These are phyloP conservation scores for Telfairia occidentalis DNA, from an alignment of 331 rosid species.

Conservation along the genomic window DNA sequence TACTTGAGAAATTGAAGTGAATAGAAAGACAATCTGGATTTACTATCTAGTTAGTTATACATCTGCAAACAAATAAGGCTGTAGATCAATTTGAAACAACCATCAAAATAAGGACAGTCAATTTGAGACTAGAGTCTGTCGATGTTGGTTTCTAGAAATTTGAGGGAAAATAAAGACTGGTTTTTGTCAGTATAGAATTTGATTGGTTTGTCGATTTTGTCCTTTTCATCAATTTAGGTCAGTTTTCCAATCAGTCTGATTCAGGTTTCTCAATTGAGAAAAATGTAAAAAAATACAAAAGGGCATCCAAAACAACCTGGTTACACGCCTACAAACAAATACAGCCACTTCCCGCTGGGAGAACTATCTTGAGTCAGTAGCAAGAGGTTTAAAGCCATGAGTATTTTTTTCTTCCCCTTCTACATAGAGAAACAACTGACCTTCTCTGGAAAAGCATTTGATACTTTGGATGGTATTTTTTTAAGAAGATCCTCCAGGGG, in stretches of 20 bases:
- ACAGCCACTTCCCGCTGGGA: no score
- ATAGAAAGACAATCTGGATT: neutral
- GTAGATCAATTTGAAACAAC: neutral
- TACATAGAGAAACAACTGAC: neutral
- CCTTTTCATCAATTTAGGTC: neutral
- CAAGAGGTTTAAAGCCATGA: no score
- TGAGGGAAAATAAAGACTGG: neutral
- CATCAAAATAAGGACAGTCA: neutral
- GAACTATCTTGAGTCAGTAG: no score
- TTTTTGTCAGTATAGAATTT: neutral
- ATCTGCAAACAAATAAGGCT: neutral
- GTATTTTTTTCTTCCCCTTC: neutral
- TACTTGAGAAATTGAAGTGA: slow-evolving; percentile 12
- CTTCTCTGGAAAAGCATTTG: slow-evolving; percentile 21
- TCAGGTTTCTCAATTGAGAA: neutral
- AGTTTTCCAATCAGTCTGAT: neutral
- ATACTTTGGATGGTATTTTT: slow-evolving; percentile 70
- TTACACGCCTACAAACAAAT: no score
- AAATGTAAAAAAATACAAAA: no score
- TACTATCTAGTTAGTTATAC: neutral
- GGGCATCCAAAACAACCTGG: no score
- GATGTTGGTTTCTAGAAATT: neutral
- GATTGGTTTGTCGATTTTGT: neutral
- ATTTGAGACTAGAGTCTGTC: neutral
- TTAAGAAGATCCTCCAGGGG: slow-evolving; percentile 70